Percentiles rank a stretch among this genome's conserved stretches.
Conservation (phyloP, 345 rosid genomes). For the Citropsis articulata region DNA sequence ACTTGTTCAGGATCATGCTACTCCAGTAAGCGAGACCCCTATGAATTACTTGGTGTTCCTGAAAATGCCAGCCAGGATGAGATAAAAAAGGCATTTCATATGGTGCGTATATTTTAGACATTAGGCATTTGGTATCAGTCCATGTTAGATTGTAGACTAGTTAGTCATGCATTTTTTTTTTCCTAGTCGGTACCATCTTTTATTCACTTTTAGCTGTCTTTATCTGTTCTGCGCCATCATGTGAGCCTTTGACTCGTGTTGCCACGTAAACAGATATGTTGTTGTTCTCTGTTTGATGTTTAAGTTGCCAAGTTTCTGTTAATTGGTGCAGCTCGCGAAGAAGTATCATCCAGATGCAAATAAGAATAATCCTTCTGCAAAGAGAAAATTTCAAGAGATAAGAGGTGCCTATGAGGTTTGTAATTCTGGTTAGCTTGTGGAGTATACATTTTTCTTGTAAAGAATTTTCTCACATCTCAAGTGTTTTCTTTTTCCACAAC, state of each 20-base stretch:
- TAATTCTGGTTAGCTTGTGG: slow-evolving; percentile 1
- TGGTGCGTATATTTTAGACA: slow-evolving; percentile 34
- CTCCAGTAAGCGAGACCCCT: slow-evolving; percentile 48
- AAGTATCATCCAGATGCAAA: slow-evolving; percentile 93
- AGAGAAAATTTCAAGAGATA: slow-evolving; percentile 81
- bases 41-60: slow-evolving; percentile 78
- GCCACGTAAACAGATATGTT: not conserved
- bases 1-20: slow-evolving; percentile 37
- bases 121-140: not conserved
- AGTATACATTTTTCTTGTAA: not conserved
- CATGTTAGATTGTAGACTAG: not conserved
- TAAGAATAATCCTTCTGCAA: slow-evolving; percentile 79
- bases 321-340: slow-evolving; percentile 76
- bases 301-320: not conserved
- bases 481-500: not conserved
- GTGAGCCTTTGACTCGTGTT: not conserved
- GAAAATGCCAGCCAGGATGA: slow-evolving; percentile 68
- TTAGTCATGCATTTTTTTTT: not conserved
- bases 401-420: slow-evolving; percentile 87
- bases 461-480: not conserved
- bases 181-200: not conserved
- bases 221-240: not conserved
- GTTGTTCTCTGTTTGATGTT: not conserved
- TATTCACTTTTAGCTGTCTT: not conserved
- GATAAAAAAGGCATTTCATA: slow-evolving; percentile 79